phyloP scores from a whole-genome alignment of 257 asterid genomes.

The Rauvolfia tetraphylla region DNA sequence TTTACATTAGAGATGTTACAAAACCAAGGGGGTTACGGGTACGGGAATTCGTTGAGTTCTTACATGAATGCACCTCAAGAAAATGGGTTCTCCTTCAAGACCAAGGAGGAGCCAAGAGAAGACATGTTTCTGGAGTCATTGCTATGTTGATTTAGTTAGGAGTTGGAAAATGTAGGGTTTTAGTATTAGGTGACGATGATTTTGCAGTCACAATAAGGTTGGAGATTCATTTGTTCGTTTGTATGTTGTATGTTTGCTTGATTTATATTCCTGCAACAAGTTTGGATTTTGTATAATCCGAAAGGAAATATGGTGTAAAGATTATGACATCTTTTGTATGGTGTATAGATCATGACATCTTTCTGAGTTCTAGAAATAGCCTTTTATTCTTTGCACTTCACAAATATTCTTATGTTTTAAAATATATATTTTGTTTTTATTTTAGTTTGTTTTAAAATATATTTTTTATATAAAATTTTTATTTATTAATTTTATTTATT shows the following conservation, averaged over 20 bases:
- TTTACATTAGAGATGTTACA: slow-evolving; percentile 47
- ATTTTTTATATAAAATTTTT: too few relatives aligned
- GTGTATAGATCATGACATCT: not conserved
- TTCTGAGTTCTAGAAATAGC: slow-evolving; percentile 11
- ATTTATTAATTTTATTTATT: too few relatives aligned
- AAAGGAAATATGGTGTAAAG: not conserved
- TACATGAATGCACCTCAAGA: slow-evolving; percentile 25
- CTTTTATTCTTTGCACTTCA: too few relatives aligned
- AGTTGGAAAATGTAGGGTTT: not conserved
- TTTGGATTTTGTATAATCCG: slow-evolving; percentile 6
- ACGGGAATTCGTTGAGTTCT: slow-evolving; percentile 28
- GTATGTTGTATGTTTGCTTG: slow-evolving; percentile 5
- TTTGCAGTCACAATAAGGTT: slow-evolving; percentile 1
- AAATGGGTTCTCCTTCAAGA: slow-evolving; percentile 25
- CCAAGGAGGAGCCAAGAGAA: slow-evolving; percentile 66
- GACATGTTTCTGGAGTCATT: slow-evolving; percentile 52
- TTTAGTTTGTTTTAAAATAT: too few relatives aligned
- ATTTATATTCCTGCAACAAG: not conserved
- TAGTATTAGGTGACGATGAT: not conserved
- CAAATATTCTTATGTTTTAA: too few relatives aligned
- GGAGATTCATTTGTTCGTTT: slow-evolving; percentile 27
- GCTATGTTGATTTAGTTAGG: slow-evolving; percentile 24
- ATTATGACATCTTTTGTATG: not conserved
- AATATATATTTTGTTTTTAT: too few relatives aligned
- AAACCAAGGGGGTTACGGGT: slow-evolving; percentile 32